phyloP scores from a whole-genome alignment of 2,329 filamentous ascomycete genomes.

The Ceratocystis ficicola region DNA sequence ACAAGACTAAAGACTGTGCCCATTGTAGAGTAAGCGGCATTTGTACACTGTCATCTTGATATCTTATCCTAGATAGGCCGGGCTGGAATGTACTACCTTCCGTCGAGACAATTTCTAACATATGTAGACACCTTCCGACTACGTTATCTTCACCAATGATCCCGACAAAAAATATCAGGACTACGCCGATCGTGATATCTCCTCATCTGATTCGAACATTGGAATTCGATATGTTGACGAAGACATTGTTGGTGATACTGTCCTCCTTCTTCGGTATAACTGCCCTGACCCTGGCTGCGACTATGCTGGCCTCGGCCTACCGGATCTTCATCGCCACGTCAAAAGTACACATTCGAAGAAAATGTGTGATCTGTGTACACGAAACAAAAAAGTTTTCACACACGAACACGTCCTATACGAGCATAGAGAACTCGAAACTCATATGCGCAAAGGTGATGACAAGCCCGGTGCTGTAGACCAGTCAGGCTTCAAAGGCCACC shows the following conservation, averaged over 20 bases:
- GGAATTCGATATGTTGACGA: conserved; percentile 84
- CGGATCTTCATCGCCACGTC: conserved; percentile 59
- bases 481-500: conserved; percentile 92
- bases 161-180: conserved; percentile 71
- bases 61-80: not conserved
- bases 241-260: conserved; percentile 82
- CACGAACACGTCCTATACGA: conserved; percentile 94
- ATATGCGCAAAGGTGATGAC: conserved; percentile 86
- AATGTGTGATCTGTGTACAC: conserved; percentile 80
- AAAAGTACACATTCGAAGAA: conserved; percentile 69
- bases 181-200: conserved; percentile 62
- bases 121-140: conserved; percentile 51
- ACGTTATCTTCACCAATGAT: conserved; percentile 87
- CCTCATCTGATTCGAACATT: conserved; percentile 67
- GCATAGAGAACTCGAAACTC: conserved; percentile 63
- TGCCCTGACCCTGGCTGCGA: conserved; percentile 74
- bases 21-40: conserved; percentile 65
- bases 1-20: conserved; percentile 94
- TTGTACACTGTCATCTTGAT: not conserved
- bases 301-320: conserved; percentile 61
- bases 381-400: conserved; percentile 96
- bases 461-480: conserved; percentile 80
- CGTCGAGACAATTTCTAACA: conserved; percentile 23
- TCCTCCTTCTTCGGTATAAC: conserved; percentile 82
- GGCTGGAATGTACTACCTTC: not conserved